Evolutionary conservation across 78 protist genomes (phyloP), one percentile per base, ranked within the genome.

Genomic region (Dictyostelium capitatum): DNA sequence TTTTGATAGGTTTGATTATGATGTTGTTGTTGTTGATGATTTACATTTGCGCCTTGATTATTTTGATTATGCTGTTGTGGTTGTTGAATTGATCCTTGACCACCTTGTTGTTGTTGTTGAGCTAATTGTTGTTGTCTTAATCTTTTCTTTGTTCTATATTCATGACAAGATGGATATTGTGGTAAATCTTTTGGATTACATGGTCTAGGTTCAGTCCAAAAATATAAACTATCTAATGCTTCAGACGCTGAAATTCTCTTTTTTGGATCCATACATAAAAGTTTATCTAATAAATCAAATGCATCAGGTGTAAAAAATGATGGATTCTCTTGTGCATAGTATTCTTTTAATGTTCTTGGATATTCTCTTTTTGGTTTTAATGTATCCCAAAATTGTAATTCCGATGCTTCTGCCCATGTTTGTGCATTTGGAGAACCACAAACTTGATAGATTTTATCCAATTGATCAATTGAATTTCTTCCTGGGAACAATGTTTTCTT

Each of bases 401-500:
- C 65, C 11, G 12, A 7, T 8, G 67, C 91, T 7, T 51, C 91
- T n/a, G 95, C 83, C 96, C 96, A 95, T 15, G 41, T 51, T 4
- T 95, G 74, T 4, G 85, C 74, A 59, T 19, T 82, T 20, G 96
- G 96, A 4, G 95, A 57, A 32, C 96, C 96, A 32, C 96, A 95
- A 11, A 89, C 9, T 28, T 82, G 62, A 47, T 69, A 82, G 30
- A 95, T 95, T 37, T 85, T 84, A 62, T 89, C 94, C 43, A 95
- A 87, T 46, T 95, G 91, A 54, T 95, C 96, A 50, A 82, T 65
- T 74, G 87, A 83, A 43, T 74, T 89, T 25, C 89, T 46, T 6
- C 96, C 96, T 17, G 96, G 96, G 84, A 95, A 95, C 10, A 82
- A 19, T 17, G 96, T 74, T 37, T 79, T 95, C 43, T 73, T 78